Evolutionary conservation across 108 stramenopile genomes (phyloP).

Genomic region (Pelagomonas calceolata): DNA sequence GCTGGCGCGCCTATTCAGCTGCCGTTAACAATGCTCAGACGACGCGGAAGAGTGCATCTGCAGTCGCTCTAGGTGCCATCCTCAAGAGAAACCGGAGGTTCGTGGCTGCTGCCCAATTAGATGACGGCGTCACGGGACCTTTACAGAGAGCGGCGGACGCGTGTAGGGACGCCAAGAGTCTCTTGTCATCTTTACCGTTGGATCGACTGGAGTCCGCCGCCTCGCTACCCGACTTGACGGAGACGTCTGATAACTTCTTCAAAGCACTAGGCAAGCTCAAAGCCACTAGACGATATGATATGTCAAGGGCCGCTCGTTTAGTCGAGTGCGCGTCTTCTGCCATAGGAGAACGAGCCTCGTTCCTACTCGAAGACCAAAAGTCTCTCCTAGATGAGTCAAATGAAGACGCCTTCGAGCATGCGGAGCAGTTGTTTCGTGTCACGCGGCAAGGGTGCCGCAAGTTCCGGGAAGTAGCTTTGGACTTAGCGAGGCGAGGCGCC

Average conservation of each 20-base stretch:
- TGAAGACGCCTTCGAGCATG: slow-evolving; percentile 2
- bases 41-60: neutral
- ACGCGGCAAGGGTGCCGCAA: slow-evolving; percentile 39
- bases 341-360: slow-evolving; percentile 24
- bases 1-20: neutral
- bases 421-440: slow-evolving; percentile 2
- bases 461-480: slow-evolving; percentile 30
- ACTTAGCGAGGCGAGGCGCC: slow-evolving; percentile 37
- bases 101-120: slow-evolving; percentile 75
- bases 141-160: slow-evolving; percentile 57
- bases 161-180: slow-evolving; percentile 58
- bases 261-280: slow-evolving; percentile 68
- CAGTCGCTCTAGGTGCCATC: slow-evolving; percentile 20
- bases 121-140: slow-evolving; percentile 62
- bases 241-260: slow-evolving; percentile 59
- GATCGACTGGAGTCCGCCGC: slow-evolving; percentile 57
- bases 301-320: slow-evolving; percentile 60
- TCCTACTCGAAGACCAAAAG: slow-evolving; percentile 8
- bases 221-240: slow-evolving; percentile 47
- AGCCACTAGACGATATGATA: slow-evolving; percentile 63
- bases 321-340: slow-evolving; percentile 69
- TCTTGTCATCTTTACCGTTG: slow-evolving; percentile 68
- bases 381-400: neutral
- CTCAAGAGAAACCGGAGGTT: slow-evolving; percentile 74
- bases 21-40: neutral